A percentile compares a stretch with the other conserved stretches of the same genome.
Evolutionary conservation across 805 yeast species (phyloP).

Genomic region (Schwanniomyces vanrijiae): DNA sequence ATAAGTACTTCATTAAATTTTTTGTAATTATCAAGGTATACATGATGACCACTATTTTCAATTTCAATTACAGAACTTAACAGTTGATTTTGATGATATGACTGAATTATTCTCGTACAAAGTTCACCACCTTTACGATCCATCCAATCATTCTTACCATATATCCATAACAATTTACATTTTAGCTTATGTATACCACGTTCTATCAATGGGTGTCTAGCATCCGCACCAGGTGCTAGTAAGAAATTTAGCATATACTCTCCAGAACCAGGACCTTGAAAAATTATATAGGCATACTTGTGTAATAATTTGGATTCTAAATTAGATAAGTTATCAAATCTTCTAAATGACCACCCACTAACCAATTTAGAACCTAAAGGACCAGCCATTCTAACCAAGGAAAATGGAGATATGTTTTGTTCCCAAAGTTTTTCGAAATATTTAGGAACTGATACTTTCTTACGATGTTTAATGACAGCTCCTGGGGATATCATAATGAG

Average conservation of each 20-base stretch:
- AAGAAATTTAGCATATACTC: constrained; percentile 86
- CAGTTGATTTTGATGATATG: constrained; percentile 8
- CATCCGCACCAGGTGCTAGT: constrained; percentile 88
- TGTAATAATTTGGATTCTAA: constrained; percentile 60
- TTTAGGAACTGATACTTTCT: constrained; percentile 53
- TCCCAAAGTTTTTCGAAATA: constrained; percentile 89
- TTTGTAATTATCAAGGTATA: constrained; percentile 66
- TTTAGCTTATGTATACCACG: constrained; percentile 50
- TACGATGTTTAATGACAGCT: constrained; percentile 60
- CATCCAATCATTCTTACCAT: constrained; percentile 78
- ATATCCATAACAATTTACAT: constrained; percentile 76
- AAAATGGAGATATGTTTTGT: constrained; percentile 80
- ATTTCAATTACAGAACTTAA: constrained; percentile 39
- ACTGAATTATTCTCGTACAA: constrained; percentile 35
- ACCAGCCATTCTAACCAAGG: constrained; percentile 73
- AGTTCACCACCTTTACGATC: constrained; percentile 48
- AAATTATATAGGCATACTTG: constrained; percentile 77
- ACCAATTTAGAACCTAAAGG: constrained; percentile 82
- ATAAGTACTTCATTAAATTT: constrained; percentile 53
- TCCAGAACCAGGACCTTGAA: constrained; percentile 87
- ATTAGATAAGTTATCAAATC: constrained; percentile 62
- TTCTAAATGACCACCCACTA: constrained; percentile 84
- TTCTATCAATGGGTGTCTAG: constrained; percentile 67
- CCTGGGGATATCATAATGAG: constrained; percentile 88
- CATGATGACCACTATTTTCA: constrained; percentile 69